Evolutionary conservation across 495 filamentous ascomycete genomes (phyloP).

Genomic region (Margaritispora aquatica): DNA sequence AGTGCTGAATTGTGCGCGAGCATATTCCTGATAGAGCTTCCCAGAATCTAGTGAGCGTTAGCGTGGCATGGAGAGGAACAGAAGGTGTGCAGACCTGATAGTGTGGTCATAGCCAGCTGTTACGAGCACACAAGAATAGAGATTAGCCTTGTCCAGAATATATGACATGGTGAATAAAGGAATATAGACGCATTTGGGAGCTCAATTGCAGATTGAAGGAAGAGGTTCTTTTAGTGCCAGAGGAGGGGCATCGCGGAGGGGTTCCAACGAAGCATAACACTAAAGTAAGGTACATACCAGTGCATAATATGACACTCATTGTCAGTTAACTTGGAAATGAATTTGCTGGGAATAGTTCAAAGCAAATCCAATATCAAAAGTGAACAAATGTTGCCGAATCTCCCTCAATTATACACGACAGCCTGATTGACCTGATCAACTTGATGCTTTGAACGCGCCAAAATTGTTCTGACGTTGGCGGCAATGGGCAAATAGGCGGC

Average conservation of each 20-base stretch:
- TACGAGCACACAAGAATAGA: constrained; percentile 11
- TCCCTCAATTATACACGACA: too few relatives aligned
- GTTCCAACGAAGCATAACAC: neutral
- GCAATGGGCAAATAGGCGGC: too few relatives aligned
- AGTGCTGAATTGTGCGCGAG: constrained; percentile 94
- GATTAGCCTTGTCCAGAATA: neutral
- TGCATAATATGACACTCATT: constrained; percentile 23
- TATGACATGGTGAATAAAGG: neutral
- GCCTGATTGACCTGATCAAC: too few relatives aligned
- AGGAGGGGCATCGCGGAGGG: neutral
- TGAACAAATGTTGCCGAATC: too few relatives aligned
- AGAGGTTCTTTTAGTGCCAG: neutral
- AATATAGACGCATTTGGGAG: too few relatives aligned
- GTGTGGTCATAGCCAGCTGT: constrained; percentile 98
- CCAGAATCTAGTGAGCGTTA: constrained; percentile 69
- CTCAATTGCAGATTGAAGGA: too few relatives aligned
- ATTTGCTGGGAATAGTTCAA: too few relatives aligned
- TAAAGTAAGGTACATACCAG: constrained; percentile 11
- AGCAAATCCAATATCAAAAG: too few relatives aligned
- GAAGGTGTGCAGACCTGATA: constrained; percentile 62
- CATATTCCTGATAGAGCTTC: constrained; percentile 96
- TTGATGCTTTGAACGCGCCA: neutral
- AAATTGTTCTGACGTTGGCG: neutral
- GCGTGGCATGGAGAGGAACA: neutral
- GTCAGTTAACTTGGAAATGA: neutral